Conservation (phyloP, 164 flowering plant species). For the Chloranthus sessilifolius region DNA sequence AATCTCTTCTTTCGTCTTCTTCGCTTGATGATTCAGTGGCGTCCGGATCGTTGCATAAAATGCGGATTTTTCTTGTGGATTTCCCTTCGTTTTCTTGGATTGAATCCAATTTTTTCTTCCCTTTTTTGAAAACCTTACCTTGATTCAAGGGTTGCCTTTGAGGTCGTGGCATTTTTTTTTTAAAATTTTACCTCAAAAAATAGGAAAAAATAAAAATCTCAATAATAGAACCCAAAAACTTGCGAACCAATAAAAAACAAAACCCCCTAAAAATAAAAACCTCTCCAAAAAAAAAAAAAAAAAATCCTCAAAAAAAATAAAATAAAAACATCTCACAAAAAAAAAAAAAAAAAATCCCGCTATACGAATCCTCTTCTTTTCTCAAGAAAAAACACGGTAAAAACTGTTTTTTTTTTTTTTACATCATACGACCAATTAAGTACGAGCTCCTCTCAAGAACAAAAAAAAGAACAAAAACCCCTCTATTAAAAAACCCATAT, state of each 20-base stretch:
- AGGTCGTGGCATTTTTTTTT: conserved; percentile 1
- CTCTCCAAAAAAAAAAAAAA: neutral
- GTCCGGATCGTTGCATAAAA: neutral
- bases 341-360: too few species aligned
- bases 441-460: conserved; percentile 46
- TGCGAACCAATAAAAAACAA: too few species aligned
- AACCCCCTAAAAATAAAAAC: too few species aligned
- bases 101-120: neutral
- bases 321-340: neutral
- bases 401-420: too few species aligned
- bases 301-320: neutral
- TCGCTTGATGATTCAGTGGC: conserved; percentile 7
- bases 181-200: neutral
- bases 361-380: too few species aligned
- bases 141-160: neutral
- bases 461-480: conserved; percentile 41
- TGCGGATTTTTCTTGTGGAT: neutral
- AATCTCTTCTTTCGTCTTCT: neutral
- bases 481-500: conserved; percentile 71
- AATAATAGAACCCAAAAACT: too few species aligned
- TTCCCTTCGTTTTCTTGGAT: neutral
- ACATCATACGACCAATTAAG: neutral
- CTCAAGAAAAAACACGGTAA: too few species aligned
- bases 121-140: neutral
- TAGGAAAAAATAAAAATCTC: neutral